Base-by-base conservation (phyloP, 2,329 filamentous ascomycete genomes). In the Microascus cirrosus region DNA sequence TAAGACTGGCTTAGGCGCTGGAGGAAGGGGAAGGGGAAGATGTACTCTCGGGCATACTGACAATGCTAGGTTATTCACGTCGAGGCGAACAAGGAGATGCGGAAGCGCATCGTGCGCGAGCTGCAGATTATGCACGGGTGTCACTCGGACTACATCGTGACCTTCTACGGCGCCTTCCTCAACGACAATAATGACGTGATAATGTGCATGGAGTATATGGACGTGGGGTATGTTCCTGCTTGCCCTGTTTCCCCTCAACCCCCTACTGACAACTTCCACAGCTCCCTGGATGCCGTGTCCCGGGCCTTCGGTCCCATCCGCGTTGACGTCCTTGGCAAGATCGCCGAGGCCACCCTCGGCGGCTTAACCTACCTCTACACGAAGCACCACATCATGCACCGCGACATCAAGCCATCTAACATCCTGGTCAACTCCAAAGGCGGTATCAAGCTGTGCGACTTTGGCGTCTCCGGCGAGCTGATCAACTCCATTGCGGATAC, bases 181-280 rank as follows among this genome's bases (percentile, higher is more conserved):
- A 97, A 96, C 69, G 89, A 95, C 68, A 91, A 91, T 61, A 93
- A 95, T 69, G 94, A 99, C 74, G 95, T 99, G 60, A 95, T 97
- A 65, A 93, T 99, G 86, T 99, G 94, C 72, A 99, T 99, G 94
- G 94, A 99, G 72, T 97, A 99, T 70, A 96, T 96, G 90, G 94
- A 99, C 73, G 90, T 93, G 70, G 94, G 94, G 94, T 97, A 81
- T 73, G 89, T 45, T n/a, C 18, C 35, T 22, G 2, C 36, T 25
- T 51, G 12, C 20, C 52, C 22, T 32, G 15, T 25, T 35, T 48
- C 56, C 34, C 11, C 32, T 22, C 28, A 42, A 1, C 51, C 24
- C n/a, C 32, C 20, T 2, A 22, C 34, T 53, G 25, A 42, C 13
- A 52, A 45, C 56, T 3, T 55, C 50, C 61, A 55, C 69, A 96